Percentiles rank a stretch among this genome's conserved stretches.
phyloP scores from a whole-genome alignment of 169 alveolate genomes.

The Neospora caninum region DNA sequence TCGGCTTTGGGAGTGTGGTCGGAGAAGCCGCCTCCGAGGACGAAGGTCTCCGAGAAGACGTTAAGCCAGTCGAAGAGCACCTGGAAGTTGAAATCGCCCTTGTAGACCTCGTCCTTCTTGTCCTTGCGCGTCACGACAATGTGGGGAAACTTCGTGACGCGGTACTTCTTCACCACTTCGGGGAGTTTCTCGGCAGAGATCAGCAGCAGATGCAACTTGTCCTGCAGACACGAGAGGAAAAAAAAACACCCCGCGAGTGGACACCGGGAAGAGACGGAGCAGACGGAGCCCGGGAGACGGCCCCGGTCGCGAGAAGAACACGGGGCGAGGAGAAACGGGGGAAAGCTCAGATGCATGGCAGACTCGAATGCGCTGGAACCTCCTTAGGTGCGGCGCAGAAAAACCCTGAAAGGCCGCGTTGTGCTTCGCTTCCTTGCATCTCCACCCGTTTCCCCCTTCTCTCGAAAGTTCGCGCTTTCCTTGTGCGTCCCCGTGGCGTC shows the following conservation, averaged over 20 bases:
- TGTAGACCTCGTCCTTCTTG: slow-evolving; percentile 84
- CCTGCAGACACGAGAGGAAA: slow-evolving; percentile 18
- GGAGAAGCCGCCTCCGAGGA: slow-evolving; percentile 93
- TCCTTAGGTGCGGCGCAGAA: no score
- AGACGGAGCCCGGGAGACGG: background rate
- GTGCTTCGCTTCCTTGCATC: no score
- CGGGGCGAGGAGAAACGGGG: no score
- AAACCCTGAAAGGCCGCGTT: no score
- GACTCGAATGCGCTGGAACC: no score
- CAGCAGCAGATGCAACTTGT: slow-evolving; percentile 45
- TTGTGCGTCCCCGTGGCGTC: no score
- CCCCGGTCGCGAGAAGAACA: no score
- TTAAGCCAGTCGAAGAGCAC: slow-evolving; percentile 94
- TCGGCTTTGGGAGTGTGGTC: slow-evolving; percentile 71
- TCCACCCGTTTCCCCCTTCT: no score
- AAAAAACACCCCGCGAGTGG: background rate
- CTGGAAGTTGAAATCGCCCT: slow-evolving; percentile 89
- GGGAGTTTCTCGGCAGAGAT: slow-evolving; percentile 70
- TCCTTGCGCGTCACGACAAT: slow-evolving; percentile 85
- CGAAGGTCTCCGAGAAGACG: slow-evolving; percentile 95
- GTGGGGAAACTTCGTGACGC: slow-evolving; percentile 87
- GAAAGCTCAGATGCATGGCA: no score
- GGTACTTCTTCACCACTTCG: slow-evolving; percentile 85
- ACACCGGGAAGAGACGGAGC: background rate
- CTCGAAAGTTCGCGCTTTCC: no score